Base-by-base conservation (phyloP, 805 yeast species). In the Ogataea paraovalis region DNA sequence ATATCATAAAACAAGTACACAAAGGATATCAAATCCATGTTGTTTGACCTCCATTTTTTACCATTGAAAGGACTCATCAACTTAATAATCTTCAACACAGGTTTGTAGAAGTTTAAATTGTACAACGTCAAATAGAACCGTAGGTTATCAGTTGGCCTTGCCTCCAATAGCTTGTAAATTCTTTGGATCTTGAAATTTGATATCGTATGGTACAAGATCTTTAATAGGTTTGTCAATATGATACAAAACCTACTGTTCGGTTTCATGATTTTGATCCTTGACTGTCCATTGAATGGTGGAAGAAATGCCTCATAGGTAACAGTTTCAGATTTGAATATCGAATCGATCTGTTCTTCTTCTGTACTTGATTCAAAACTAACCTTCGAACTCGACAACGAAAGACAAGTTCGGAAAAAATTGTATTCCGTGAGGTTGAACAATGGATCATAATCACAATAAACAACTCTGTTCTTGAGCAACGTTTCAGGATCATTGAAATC, bases 1-100 rank as follows among this genome's bases (percentile, higher is more conserved):
- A 90, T 70, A 55, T 81, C 79, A 57, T 87, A 79, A 60, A 89
- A 82, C 23, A 94, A 63, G 58, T 86, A 92, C 2, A 92, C 90
- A 50, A 87, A 83, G 0, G 97, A 88, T 4, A 92, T 87, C 41
- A 94, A 72, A 54, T 91, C 97, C 97, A 94, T 92, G 62, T 92
- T 94, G 52, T 82, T 79, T 13, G 90, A 79, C 56, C 90, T 83
- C 99, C 99, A 92, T 65, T 91, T 90, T 50, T 94, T 82, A 18
- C 97, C 97, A 58, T 88, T 91, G 67, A 85, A 88, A 0, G 97
- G 96, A 1, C 90, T 82, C 43, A 90, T 75, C 52, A 86, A 82
- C 62, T 87, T 90, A 50, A 91, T 71, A 1, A 87, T 76, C 58
- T 82, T 83, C 57, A 91, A 69, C 3, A 87, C 80, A 1, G 96